Conservation (phyloP, 108 stramenopile species). For the Skeletonema tropicum region DNA sequence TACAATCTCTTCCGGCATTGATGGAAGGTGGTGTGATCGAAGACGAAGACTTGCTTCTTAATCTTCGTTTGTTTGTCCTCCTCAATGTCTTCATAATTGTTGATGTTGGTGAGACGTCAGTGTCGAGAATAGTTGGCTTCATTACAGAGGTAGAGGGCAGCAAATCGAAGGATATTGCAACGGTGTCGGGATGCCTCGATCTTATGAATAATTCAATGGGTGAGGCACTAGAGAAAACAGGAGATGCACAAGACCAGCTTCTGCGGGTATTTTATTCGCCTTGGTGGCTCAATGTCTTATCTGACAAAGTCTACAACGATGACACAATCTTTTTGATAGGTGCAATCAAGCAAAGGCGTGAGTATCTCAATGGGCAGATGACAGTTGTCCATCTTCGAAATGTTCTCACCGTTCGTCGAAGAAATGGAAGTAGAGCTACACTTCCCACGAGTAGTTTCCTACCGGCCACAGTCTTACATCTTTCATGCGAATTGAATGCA, state of each 20-base stretch:
- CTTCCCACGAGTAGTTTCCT: background rate
- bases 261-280: constrained; percentile 14
- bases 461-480: background rate
- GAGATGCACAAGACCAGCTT: constrained; percentile 17
- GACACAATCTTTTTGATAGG: constrained; percentile 15
- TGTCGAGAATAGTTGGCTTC: background rate
- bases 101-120: background rate
- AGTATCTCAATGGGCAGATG: constrained; percentile 8
- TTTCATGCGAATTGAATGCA: background rate
- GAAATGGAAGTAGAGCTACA: background rate
- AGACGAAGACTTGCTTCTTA: background rate
- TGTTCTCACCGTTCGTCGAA: background rate
- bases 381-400: constrained; percentile 21
- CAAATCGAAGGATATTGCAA: background rate
- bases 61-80: background rate
- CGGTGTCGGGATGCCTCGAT: background rate
- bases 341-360: background rate
- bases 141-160: background rate
- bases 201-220: background rate
- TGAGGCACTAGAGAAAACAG: background rate
- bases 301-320: background rate
- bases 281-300: constrained; percentile 13
- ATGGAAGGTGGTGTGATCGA: constrained; percentile 1
- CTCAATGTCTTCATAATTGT: background rate
- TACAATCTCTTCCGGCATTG: constrained; percentile 5